Evolutionary conservation across 257 asterid genomes (phyloP).

Genomic region (Gentiana dahurica): DNA sequence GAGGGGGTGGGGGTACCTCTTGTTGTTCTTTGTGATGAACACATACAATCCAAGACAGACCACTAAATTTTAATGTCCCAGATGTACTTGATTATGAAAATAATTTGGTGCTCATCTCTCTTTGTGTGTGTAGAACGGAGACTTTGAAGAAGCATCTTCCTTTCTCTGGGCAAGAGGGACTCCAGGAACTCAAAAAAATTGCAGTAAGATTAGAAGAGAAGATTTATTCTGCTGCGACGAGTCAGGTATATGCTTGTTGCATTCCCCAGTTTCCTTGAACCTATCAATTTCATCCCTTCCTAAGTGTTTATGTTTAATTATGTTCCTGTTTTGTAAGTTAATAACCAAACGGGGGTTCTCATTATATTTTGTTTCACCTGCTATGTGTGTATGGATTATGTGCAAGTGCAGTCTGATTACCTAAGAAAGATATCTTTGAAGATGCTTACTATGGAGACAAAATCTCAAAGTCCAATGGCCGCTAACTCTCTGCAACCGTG

Average conservation of each 20-base stretch:
- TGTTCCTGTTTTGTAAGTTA: not conserved
- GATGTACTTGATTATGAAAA: too few relatives aligned
- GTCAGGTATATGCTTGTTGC: constrained; percentile 38
- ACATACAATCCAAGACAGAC: constrained; percentile 1
- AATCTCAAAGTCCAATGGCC: constrained; percentile 45
- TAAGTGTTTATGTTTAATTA: not conserved
- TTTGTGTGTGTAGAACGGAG: constrained; percentile 52
- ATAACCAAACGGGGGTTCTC: not conserved
- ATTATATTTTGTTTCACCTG: constrained; percentile 1
- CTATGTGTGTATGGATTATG: constrained; percentile 4
- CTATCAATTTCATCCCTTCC: not conserved
- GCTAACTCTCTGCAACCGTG: constrained; percentile 37
- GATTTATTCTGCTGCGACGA: constrained; percentile 62
- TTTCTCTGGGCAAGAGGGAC: constrained; percentile 67
- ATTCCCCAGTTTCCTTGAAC: not conserved
- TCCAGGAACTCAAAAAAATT: constrained; percentile 73
- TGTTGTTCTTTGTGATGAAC: constrained; percentile 2
- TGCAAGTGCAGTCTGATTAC: constrained; percentile 59
- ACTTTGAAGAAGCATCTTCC: constrained; percentile 89
- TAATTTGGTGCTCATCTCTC: too few relatives aligned
- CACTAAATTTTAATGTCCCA: not conserved
- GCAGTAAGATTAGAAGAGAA: constrained; percentile 86
- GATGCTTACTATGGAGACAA: constrained; percentile 79
- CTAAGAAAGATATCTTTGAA: constrained; percentile 74
- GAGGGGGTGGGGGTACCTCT: not conserved